phyloP scores from a whole-genome alignment of 441 rosid genomes.

The Populus hybrid region DNA sequence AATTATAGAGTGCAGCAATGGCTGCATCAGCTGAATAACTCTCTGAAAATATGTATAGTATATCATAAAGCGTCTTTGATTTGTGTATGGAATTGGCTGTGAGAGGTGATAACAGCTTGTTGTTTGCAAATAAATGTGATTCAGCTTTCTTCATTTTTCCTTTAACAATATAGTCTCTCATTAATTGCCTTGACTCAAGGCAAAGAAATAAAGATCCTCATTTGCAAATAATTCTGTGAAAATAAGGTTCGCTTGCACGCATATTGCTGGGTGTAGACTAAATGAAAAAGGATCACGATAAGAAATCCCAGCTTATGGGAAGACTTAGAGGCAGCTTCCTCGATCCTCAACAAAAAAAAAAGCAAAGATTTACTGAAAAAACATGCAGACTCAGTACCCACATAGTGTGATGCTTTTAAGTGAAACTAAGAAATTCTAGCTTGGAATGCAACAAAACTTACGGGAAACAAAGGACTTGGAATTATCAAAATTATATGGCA shows the following conservation, averaged over 20 bases:
- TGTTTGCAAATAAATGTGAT: constrained; percentile 15
- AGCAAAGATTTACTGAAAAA: not conserved
- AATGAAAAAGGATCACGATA: not conserved
- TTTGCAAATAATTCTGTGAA: not conserved
- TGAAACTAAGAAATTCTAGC: not conserved
- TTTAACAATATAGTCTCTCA: not conserved
- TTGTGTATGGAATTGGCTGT: constrained; percentile 22
- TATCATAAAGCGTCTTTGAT: not conserved
- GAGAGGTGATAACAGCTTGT: constrained; percentile 23
- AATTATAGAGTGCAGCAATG: constrained; percentile 18
- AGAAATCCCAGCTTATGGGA: not conserved
- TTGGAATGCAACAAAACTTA: not conserved
- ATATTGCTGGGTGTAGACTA: not conserved
- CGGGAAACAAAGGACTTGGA: not conserved
- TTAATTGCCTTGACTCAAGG: too few relatives aligned
- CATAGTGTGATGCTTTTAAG: not conserved
- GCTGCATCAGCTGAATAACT: constrained; percentile 28
- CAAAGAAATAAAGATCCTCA: not conserved
- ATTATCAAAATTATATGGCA: not conserved
- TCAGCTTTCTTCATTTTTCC: not conserved
- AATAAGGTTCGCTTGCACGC: too few relatives aligned
- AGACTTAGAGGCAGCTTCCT: not conserved
- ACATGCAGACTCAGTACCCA: not conserved
- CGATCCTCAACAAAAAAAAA: not conserved
- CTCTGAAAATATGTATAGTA: constrained; percentile 22